Evolutionary conservation across 495 filamentous ascomycete genomes (phyloP).

Genomic region (Neohortaea acidophila): DNA sequence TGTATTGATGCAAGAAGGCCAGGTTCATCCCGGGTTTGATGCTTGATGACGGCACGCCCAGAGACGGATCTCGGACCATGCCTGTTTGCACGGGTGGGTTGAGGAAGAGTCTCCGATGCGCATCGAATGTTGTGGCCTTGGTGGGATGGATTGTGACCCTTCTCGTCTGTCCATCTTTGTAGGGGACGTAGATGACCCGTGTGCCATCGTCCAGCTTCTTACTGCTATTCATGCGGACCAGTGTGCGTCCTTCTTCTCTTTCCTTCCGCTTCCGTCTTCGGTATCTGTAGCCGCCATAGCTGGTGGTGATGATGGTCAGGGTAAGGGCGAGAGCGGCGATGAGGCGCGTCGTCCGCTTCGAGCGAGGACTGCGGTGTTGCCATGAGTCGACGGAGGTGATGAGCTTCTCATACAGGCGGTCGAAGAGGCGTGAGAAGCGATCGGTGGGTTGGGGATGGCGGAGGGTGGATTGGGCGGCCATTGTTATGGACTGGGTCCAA

Average conservation of each 20-base stretch:
- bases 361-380: slow-evolving; percentile 19
- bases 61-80: slow-evolving; percentile 44
- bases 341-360: slow-evolving; percentile 53
- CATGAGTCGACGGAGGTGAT: slow-evolving; percentile 5
- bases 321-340: slow-evolving; percentile 58
- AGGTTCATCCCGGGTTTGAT: slow-evolving; percentile 91
- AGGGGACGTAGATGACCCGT: slow-evolving; percentile 85
- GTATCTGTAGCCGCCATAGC: slow-evolving; percentile 61
- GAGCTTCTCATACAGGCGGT: slow-evolving; percentile 16
- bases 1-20: slow-evolving; percentile 95
- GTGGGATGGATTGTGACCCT: slow-evolving; percentile 90
- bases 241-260: slow-evolving; percentile 57
- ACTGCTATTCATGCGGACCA: slow-evolving; percentile 84
- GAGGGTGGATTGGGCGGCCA: slow-evolving; percentile 19
- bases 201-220: slow-evolving; percentile 86
- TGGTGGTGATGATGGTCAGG: slow-evolving; percentile 57
- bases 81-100: slow-evolving; percentile 71
- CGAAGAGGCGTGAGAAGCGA: slow-evolving; percentile 19
- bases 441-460: slow-evolving; percentile 10
- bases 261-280: slow-evolving; percentile 56
- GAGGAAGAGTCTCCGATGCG: slow-evolving; percentile 83
- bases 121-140: slow-evolving; percentile 87
- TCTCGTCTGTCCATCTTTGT: slow-evolving; percentile 55
- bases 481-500: slow-evolving; percentile 1
- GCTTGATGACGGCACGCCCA: slow-evolving; percentile 65